Evolutionary conservation across 257 asterid genomes (phyloP).

Genomic region (Nicotiana obtusifolia): DNA sequence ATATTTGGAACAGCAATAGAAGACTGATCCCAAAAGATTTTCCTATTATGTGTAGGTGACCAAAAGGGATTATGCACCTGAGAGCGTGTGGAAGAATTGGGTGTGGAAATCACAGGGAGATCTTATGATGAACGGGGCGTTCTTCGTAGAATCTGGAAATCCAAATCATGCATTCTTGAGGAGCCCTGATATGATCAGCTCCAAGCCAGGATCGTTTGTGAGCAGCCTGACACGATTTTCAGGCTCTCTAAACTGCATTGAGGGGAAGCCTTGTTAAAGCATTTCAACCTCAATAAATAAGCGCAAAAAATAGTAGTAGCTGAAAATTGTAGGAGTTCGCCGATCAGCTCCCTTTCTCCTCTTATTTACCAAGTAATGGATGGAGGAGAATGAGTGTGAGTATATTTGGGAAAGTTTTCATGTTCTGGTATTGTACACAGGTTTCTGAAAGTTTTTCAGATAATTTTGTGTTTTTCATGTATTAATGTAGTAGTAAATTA

Average conservation of each 20-base stretch:
- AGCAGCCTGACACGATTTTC: slow-evolving; percentile 32
- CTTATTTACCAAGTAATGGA: background rate
- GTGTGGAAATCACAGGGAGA: slow-evolving; percentile 76
- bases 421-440: background rate
- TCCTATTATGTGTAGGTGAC: slow-evolving; percentile 41
- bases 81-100: slow-evolving; percentile 71
- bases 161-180: slow-evolving; percentile 33
- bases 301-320: background rate
- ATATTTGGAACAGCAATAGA: background rate
- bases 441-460: background rate
- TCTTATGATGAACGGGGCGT: slow-evolving; percentile 64
- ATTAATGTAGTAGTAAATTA: background rate
- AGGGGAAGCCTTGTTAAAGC: slow-evolving; percentile 21
- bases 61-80: slow-evolving; percentile 50
- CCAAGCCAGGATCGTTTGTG: slow-evolving; percentile 45
- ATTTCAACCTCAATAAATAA: background rate
- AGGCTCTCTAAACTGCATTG: slow-evolving; percentile 46
- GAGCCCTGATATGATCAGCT: slow-evolving; percentile 25
- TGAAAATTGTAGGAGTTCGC: background rate
- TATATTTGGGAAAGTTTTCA: background rate
- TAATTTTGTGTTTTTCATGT: background rate
- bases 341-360: slow-evolving; percentile 9
- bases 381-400: slow-evolving; percentile 15
- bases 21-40: background rate
- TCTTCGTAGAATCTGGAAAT: slow-evolving; percentile 64